Percentiles rank a stretch among this genome's conserved stretches.
Conservation (phyloP, 2,329 filamentous ascomycete genomes). For the Periconia digitata region DNA sequence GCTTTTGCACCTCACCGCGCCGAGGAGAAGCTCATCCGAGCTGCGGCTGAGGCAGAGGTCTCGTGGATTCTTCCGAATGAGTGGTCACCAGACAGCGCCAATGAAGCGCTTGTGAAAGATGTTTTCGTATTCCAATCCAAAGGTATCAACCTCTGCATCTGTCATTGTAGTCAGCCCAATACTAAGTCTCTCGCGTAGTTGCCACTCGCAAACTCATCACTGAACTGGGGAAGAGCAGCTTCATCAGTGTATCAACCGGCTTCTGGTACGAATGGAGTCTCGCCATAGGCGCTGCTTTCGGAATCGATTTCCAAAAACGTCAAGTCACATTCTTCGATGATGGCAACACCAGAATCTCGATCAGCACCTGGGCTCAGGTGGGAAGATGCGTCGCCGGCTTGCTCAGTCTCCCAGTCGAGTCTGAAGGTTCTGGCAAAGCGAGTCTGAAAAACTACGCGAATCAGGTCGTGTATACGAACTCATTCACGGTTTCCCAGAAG, state of each 20-base stretch:
- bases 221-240: slow-evolving; percentile 24
- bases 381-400: slow-evolving; percentile 53
- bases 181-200: no score
- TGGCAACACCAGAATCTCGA: slow-evolving; percentile 59
- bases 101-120: slow-evolving; percentile 8
- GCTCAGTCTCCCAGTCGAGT: slow-evolving; percentile 36
- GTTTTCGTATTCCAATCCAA: not conserved
- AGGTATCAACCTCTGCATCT: slow-evolving; percentile 5
- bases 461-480: slow-evolving; percentile 54
- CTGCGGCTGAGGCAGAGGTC: slow-evolving; percentile 42
- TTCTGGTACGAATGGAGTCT: slow-evolving; percentile 41
- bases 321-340: slow-evolving; percentile 47
- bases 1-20: slow-evolving; percentile 26
- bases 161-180: no score
- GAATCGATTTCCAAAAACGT: slow-evolving; percentile 34
- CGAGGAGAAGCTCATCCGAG: slow-evolving; percentile 33
- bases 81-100: slow-evolving; percentile 29
- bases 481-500: slow-evolving; percentile 61
- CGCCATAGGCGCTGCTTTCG: slow-evolving; percentile 22
- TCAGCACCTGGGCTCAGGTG: slow-evolving; percentile 60
- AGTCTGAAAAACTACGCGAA: slow-evolving; percentile 48
- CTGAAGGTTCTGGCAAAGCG: slow-evolving; percentile 2
- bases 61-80: slow-evolving; percentile 45
- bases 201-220: slow-evolving; percentile 11
- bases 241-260: slow-evolving; percentile 15